A percentile compares a stretch with the other conserved stretches of the same genome.
Conservation (phyloP, 2,329 filamentous ascomycete species). For the Sporothrix pseudoabietina region DNA sequence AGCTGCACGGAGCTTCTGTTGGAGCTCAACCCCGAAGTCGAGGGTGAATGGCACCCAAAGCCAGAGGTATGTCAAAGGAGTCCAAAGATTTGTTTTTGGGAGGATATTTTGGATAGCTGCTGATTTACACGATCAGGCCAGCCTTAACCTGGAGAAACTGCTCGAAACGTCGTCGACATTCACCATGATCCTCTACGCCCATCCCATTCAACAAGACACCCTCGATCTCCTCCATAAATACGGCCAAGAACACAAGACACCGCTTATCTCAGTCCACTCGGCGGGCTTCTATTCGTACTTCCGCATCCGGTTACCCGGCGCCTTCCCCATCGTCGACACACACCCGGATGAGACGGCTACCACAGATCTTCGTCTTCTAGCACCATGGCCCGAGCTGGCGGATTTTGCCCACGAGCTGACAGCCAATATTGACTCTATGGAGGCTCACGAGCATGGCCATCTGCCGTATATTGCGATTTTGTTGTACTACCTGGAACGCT, state of each 20-base stretch:
- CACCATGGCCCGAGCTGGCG: slow-evolving; percentile 81
- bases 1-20: slow-evolving; percentile 74
- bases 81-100: too few species aligned
- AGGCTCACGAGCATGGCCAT: slow-evolving; percentile 84
- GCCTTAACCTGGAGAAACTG: slow-evolving; percentile 38
- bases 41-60: slow-evolving; percentile 69
- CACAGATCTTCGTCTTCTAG: slow-evolving; percentile 79
- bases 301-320: slow-evolving; percentile 72
- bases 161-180: slow-evolving; percentile 49
- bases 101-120: background rate
- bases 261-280: slow-evolving; percentile 82
- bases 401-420: slow-evolving; percentile 69
- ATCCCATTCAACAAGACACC: slow-evolving; percentile 51
- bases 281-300: slow-evolving; percentile 91
- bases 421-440: slow-evolving; percentile 66
- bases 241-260: slow-evolving; percentile 61
- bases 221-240: slow-evolving; percentile 53
- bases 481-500: slow-evolving; percentile 77
- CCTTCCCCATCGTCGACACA: slow-evolving; percentile 91
- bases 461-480: slow-evolving; percentile 84
- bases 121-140: background rate
- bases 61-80: slow-evolving; percentile 44
- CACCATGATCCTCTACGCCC: slow-evolving; percentile 59
- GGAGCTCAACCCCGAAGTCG: slow-evolving; percentile 91
- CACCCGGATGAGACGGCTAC: slow-evolving; percentile 87